Conservation (phyloP, 2,329 filamentous ascomycete species). For the Knoxdaviesia proteae region DNA sequence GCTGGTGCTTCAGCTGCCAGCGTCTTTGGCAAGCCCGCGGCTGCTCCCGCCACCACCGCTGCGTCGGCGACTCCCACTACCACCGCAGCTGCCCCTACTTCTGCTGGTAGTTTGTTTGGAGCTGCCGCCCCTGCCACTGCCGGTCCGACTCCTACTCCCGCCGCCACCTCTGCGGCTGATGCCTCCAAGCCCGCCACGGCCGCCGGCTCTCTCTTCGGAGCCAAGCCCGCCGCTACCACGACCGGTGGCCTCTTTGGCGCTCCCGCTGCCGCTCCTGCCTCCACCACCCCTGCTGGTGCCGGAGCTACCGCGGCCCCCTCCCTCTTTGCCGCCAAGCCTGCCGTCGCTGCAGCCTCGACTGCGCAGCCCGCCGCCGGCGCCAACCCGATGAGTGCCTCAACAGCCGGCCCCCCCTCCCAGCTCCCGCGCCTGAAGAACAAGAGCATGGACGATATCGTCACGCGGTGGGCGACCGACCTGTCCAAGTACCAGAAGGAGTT, state of each 20-base stretch:
- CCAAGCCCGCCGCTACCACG: conserved; percentile 7
- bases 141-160: too few species aligned
- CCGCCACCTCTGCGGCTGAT: too few species aligned
- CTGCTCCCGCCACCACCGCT: too few species aligned
- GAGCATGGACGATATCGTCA: conserved; percentile 98
- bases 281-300: conserved; percentile 8
- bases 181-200: neutral
- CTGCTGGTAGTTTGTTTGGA: too few species aligned
- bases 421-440: conserved; percentile 91
- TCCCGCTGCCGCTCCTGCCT: neutral
- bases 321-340: conserved; percentile 14
- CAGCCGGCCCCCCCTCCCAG: conserved; percentile 59
- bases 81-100: too few species aligned
- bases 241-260: conserved; percentile 4
- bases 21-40: too few species aligned
- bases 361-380: conserved; percentile 12
- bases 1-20: too few species aligned
- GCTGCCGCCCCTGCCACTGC: too few species aligned
- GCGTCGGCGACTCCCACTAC: too few species aligned
- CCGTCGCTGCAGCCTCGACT: conserved; percentile 12
- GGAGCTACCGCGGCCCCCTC: conserved; percentile 11
- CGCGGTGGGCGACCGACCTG: conserved; percentile 84
- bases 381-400: conserved; percentile 45
- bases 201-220: conserved; percentile 1
- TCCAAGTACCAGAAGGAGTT: conserved; percentile 96